Evolutionary conservation across 441 rosid genomes (phyloP), one percentile per base, ranked within the genome.

Genomic region (Flueggea neowawraea): DNA sequence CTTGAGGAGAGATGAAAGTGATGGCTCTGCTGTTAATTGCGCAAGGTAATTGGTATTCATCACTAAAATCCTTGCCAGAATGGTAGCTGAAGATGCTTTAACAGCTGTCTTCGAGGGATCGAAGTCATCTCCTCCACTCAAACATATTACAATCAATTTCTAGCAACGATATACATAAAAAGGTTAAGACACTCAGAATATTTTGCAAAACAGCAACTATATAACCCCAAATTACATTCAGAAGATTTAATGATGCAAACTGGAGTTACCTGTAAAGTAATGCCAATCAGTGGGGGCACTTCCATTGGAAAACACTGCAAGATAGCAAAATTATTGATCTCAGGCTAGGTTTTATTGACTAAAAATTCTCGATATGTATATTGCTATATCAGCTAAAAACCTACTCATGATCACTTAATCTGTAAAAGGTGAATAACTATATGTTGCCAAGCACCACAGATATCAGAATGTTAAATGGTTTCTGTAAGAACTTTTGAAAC

Each of bases 41-140:
- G 90, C 97, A 66, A 92, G 82, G 73, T 78, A 90, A 74, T 77
- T 75, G 71, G 94, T 85, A 74, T 95, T 95, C 95, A 83, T 90
- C 83, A 95, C 99, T 80, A 88, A 87, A 72, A 92, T 73, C 78
- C 99, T 85, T 9, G 98, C 99, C 36, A 95, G 77, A 77, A 90
- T 84, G 50, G 96, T 94, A 43, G 97, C 89, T 61, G 99, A 74
- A 74, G 89, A 78, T 17, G 85, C 88, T 80, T 85, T 92, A 58
- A 90, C 97, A 55, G 91, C 82, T 33, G 97, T 83, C 82, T 87
- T 92, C 28, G 84, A 80, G 62, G 99, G 98, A 68, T 90, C 95
- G 31, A 39, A 73, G 36, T 90, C 98, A 55, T 95, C 98, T 65
- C 95, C 89, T 73, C 97, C 96, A 61, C 94, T 79, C 80, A 90